Conservation (phyloP, 345 rosid species). For the Melaleuca quinquenervia region DNA sequence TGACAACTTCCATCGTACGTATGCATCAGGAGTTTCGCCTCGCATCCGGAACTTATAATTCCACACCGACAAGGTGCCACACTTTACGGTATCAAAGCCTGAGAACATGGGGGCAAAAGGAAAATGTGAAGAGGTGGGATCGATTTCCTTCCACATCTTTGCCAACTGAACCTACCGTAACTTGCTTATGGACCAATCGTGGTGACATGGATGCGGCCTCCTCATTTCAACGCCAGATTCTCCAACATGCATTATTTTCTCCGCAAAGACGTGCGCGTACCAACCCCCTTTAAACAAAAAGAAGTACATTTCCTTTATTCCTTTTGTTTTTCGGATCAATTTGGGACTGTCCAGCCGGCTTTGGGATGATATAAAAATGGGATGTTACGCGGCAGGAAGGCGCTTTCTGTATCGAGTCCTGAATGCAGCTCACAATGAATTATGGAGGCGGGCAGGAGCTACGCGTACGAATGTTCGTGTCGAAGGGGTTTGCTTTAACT, state of each 20-base stretch:
- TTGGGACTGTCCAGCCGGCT: not conserved
- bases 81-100: not conserved
- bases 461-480: not conserved
- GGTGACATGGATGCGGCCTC: not conserved
- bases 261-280: not conserved
- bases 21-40: not conserved
- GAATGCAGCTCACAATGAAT: not conserved
- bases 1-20: not conserved
- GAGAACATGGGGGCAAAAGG: not conserved
- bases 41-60: not conserved
- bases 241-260: not conserved
- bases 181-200: not conserved
- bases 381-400: not conserved
- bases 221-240: not conserved
- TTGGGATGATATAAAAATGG: not conserved
- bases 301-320: not conserved
- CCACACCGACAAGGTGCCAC: not conserved
- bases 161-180: not conserved
- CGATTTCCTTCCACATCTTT: not conserved
- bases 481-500: not conserved
- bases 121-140: not conserved
- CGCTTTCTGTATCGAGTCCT: not conserved
- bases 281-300: not conserved
- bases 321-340: not conserved
- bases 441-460: not conserved